phyloP scores from a whole-genome alignment of 1,139 yeast species.

The Taphrina betulina region DNA sequence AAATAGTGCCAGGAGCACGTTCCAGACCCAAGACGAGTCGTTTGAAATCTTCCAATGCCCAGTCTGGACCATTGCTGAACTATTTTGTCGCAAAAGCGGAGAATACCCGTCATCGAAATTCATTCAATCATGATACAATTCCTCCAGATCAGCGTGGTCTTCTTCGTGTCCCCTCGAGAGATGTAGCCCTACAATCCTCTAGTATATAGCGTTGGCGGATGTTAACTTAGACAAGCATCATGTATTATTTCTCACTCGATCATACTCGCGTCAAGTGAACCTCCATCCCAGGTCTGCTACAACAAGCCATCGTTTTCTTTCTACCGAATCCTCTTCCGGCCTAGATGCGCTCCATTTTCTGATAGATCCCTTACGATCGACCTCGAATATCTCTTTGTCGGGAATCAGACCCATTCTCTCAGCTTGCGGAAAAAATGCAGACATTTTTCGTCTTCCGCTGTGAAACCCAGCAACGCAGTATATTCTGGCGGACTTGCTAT shows the following conservation, averaged over 20 bases:
- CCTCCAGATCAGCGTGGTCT: conserved; percentile 1
- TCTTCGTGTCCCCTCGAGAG: neutral
- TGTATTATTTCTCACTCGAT: too few species aligned
- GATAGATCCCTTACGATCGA: neutral
- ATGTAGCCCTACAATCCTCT: neutral
- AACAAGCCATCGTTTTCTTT: conserved; percentile 18
- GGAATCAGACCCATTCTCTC: neutral
- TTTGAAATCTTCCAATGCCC: conserved; percentile 21
- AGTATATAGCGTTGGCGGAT: neutral
- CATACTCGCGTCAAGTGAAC: too few species aligned
- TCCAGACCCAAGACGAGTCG: conserved; percentile 1
- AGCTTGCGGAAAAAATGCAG: conserved; percentile 2
- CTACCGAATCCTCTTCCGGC: conserved; percentile 5
- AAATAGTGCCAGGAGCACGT: neutral
- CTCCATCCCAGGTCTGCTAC: conserved; percentile 4
- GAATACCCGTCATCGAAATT: conserved; percentile 7
- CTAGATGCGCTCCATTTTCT: neutral
- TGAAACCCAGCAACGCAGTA: conserved; percentile 25
- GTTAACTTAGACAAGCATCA: too few species aligned
- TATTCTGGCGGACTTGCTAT: neutral
- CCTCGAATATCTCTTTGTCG: neutral
- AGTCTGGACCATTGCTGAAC: conserved; percentile 19
- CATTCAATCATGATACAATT: conserved; percentile 1
- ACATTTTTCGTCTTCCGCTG: conserved; percentile 15
- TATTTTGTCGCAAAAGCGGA: conserved; percentile 27